Evolutionary conservation across 1,139 yeast genomes (phyloP), one percentile per base, ranked within the genome.

Genomic region (Arxiozyma heterogenica): DNA sequence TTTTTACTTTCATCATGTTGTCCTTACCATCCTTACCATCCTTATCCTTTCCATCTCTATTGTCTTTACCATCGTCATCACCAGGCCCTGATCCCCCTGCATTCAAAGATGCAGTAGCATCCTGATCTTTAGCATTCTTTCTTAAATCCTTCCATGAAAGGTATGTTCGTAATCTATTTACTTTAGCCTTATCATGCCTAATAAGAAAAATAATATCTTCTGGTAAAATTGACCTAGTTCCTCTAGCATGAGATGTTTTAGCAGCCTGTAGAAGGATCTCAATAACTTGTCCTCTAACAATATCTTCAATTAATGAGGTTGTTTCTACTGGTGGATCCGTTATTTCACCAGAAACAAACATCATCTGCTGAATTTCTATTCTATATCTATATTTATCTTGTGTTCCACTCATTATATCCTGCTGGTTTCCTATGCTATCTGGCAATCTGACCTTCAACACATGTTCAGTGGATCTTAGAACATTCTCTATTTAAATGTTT

Each of bases 141-240:
- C 99, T 82, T 50, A 94, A 93, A 68, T 94, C 99, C 64, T 93
- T 93, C 99, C 99, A 93, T 1, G 96, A 86, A 42, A 93, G 73
- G 63, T 94, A 93, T 0, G 97, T 91, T 61, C 96, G 76, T 52
- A 93, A 74, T 55, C 98, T 76, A 63, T 89, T 89, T 12, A 93
- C 98, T 65, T 94, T 93, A 42, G 98, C 98, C 64, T 82, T 86
- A 64, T 93, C 98, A 66, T 90, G 96, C 49, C 98, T 78, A 58
- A 94, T 93, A 51, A 93, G 73, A 62, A 91, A 93, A 46, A 93
- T 93, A 43, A 93, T 85, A 67, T 93, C 98, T 69, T 93, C 99
- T 0, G 96, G 90, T 0, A 93, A 79, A 22, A 93, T 86, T 3
- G 91, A 81, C 62, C 88, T 85, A 46, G 95, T 85, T 0, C 96